These are phyloP conservation scores for Pilatotrama ljubarskyi DNA, from an alignment of 768 basidiomycete genomes.

Conservation along the genomic window DNA sequence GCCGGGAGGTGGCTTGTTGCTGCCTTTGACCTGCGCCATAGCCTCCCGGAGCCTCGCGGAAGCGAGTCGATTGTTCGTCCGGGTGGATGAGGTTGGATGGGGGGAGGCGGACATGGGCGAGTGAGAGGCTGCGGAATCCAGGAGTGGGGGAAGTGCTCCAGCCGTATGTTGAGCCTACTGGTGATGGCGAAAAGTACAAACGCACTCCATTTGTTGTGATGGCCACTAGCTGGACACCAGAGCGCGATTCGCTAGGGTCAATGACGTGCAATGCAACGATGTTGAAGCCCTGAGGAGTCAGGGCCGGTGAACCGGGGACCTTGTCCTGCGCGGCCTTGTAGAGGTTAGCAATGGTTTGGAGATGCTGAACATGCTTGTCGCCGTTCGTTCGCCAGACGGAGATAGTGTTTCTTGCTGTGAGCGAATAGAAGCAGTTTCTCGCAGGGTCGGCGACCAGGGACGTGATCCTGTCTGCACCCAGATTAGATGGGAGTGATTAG, in stretches of 20 bases:
- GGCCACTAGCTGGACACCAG: conserved; percentile 75
- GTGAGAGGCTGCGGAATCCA: conserved; percentile 57
- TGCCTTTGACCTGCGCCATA: conserved; percentile 51
- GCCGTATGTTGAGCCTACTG: conserved; percentile 43
- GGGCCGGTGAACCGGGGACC: conserved; percentile 71
- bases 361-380: conserved; percentile 66
- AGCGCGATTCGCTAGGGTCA: conserved; percentile 62
- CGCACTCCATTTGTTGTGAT: conserved; percentile 82
- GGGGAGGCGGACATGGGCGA: conserved; percentile 79
- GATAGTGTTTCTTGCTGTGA: conserved; percentile 66
- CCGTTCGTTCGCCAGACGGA: conserved; percentile 63
- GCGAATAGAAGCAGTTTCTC: conserved; percentile 76
- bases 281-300: conserved; percentile 69
- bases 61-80: conserved; percentile 60
- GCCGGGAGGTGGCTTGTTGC: conserved; percentile 48
- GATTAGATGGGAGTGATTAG: conserved; percentile 3
- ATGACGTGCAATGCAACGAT: conserved; percentile 73
- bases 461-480: conserved; percentile 63
- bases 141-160: conserved; percentile 33
- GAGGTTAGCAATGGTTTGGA: conserved; percentile 75
- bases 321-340: conserved; percentile 81
- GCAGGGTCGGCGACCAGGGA: conserved; percentile 64
- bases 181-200: conserved; percentile 70
- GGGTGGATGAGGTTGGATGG: conserved; percentile 76
- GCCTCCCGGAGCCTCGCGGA: conserved; percentile 45